phyloP scores from a whole-genome alignment of 2,329 filamentous ascomycete genomes.

The Cytospora chrysosperma region DNA sequence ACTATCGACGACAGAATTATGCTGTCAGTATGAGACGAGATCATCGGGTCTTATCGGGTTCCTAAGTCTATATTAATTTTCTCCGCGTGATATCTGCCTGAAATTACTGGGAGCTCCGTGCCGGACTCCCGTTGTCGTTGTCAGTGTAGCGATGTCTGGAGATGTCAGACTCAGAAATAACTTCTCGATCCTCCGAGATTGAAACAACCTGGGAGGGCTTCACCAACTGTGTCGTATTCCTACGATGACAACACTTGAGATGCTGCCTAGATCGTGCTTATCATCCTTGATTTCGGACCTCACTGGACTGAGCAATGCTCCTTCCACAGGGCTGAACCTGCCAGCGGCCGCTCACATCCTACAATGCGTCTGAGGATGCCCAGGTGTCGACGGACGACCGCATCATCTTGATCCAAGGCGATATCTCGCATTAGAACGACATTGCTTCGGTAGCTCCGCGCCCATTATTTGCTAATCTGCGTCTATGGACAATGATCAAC shows the following conservation, averaged over 20 bases:
- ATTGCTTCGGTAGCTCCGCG: background rate
- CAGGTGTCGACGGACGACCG: slow-evolving; percentile 9
- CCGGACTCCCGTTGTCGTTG: background rate
- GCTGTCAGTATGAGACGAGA: background rate
- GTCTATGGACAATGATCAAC: background rate
- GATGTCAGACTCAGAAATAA: background rate
- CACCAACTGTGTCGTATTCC: background rate
- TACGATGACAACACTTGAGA: background rate
- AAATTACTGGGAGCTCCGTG: background rate
- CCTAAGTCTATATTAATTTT: background rate
- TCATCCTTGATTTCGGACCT: background rate
- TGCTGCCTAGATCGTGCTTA: background rate
- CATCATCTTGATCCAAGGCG: background rate
- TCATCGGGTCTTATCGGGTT: background rate
- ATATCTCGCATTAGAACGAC: background rate
- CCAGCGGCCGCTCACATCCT: background rate
- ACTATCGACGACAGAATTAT: background rate
- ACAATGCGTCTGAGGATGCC: background rate
- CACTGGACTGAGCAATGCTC: background rate
- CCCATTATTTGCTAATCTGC: background rate
- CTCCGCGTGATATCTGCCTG: background rate
- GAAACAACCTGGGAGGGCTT: background rate
- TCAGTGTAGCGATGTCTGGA: no score
- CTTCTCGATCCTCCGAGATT: background rate
- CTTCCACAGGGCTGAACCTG: background rate